Conservation (phyloP, 1,284 basidiomycete genomes). For the Neonothopanus nambi region DNA sequence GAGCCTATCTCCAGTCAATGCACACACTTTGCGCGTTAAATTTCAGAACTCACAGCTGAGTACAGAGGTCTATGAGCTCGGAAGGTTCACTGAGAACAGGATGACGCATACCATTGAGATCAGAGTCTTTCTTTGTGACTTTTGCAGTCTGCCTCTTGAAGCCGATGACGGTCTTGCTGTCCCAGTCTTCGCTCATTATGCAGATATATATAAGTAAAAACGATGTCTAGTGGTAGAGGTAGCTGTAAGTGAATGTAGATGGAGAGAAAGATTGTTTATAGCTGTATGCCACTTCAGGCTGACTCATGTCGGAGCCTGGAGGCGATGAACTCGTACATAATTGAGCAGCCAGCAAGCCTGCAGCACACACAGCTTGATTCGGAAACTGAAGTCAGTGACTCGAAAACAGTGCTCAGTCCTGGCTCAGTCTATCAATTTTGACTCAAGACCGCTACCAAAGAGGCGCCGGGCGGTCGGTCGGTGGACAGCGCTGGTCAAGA, state of each 20-base stretch:
- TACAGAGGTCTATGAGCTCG: constrained; percentile 11
- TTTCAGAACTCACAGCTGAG: constrained; percentile 46
- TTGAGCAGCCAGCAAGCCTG: not conserved
- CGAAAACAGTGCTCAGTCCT: no score
- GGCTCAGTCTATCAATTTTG: no score
- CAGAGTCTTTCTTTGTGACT: constrained; percentile 67
- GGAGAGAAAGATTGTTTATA: not conserved
- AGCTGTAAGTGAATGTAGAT: constrained; percentile 6
- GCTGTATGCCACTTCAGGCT: constrained; percentile 1
- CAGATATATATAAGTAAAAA: constrained; percentile 8
- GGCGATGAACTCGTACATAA: not conserved
- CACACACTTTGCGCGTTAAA: not conserved
- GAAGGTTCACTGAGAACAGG: constrained; percentile 3
- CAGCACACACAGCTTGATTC: not conserved
- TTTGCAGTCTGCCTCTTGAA: constrained; percentile 67
- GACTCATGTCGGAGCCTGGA: constrained; percentile 9
- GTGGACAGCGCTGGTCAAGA: no score
- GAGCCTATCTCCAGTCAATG: constrained; percentile 47
- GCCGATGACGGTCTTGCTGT: constrained; percentile 77
- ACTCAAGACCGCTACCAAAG: no score
- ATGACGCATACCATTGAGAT: constrained; percentile 65
- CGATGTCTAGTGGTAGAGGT: constrained; percentile 8
- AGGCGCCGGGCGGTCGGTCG: no score
- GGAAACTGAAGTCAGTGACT: no score
- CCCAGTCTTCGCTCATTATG: constrained; percentile 70